Evolutionary conservation across 2,329 filamentous ascomycete species (phyloP), one percentile per base, ranked within the genome.

Genomic region (Teratosphaeria zuluensis): DNA sequence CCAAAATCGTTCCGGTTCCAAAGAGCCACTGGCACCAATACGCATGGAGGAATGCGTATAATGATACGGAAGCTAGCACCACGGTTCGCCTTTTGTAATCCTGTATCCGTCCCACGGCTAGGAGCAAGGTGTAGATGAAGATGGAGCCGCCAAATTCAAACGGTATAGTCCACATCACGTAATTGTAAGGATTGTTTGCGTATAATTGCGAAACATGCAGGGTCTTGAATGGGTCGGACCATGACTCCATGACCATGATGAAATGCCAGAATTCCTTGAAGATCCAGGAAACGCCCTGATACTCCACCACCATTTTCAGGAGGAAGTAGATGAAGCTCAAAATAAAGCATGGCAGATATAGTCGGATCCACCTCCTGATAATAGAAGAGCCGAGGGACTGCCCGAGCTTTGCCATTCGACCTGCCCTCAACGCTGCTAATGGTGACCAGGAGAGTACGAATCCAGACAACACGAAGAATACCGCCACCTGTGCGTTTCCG

Each of bases 101-200:
- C 32, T 48, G 14, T 42, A 60, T 55, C 21, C 63, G 54, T 24
- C 57, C 35, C 3, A 59, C 38, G 4, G 56, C 57, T 38, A 64
- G 35, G 16, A 64, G 54, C 6, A 64, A 46, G 21, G 54, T 55
- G 32, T 60, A 64, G 19, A 64, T 56, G 32, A 63, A 42, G 52
- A 64, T 31, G 5, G 57, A 60, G 7, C 62, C 62, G 19, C 59
- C 56, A 31, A 56, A 64, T 46, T 64, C 62, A 32, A 61, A 61
- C 16, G 65, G 63, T 53, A 67, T 67, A 11, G 65, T 67, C 62
- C 62, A 64, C 63, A 64, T 62, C 11, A 62, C 63, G 58, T 58
- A 64, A 56, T 64, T 60, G 51, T 64, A 64, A 3, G 38, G 54
- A 51, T 64, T 60, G 8, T 48, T 48, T 21, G 61, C 32, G 14